Percentiles rank a stretch among this genome's conserved stretches.
Evolutionary conservation across 352 stramenopile species (phyloP).

Genomic region (Phytophthora cajani): DNA sequence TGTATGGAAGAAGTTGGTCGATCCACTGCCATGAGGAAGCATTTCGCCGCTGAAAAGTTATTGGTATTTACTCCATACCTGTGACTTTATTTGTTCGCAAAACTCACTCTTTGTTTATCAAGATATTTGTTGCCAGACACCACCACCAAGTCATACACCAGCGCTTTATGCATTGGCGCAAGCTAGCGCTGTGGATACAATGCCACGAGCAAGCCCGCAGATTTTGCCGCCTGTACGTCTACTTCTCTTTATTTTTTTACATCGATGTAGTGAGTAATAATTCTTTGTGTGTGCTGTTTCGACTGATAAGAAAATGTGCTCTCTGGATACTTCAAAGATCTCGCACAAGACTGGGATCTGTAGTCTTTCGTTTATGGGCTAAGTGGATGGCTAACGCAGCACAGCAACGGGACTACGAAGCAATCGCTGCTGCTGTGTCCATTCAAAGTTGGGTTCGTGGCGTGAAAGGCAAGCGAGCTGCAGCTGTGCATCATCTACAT

Average conservation of each 20-base stretch:
- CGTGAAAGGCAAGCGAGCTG: slow-evolving; percentile 34
- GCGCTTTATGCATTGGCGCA: slow-evolving; percentile 41
- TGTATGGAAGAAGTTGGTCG: slow-evolving; percentile 54
- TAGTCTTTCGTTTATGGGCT: slow-evolving; percentile 39
- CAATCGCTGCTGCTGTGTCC: slow-evolving; percentile 45
- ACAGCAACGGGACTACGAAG: slow-evolving; percentile 46
- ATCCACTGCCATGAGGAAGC: slow-evolving; percentile 38
- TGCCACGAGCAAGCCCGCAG: slow-evolving; percentile 33
- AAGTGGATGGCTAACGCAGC: slow-evolving; percentile 32
- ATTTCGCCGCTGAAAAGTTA: slow-evolving; percentile 52
- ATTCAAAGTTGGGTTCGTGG: slow-evolving; percentile 66
- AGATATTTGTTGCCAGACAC: slow-evolving; percentile 29
- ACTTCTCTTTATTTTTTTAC: not conserved
- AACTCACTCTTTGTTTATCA: not conserved
- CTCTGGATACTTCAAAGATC: slow-evolving; percentile 45
- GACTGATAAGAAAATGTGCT: slow-evolving; percentile 51
- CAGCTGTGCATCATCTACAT: slow-evolving; percentile 33
- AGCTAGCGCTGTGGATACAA: slow-evolving; percentile 20
- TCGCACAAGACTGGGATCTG: slow-evolving; percentile 33
- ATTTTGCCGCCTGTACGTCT: slow-evolving; percentile 61
- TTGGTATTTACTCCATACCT: slow-evolving; percentile 25
- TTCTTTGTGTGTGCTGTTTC: not conserved
- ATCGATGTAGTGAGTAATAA: slow-evolving; percentile 6
- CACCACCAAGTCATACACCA: slow-evolving; percentile 4
- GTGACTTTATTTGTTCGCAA: not conserved